phyloP scores from a whole-genome alignment of 768 basidiomycete species.

The Leucogyrophana mollusca region DNA sequence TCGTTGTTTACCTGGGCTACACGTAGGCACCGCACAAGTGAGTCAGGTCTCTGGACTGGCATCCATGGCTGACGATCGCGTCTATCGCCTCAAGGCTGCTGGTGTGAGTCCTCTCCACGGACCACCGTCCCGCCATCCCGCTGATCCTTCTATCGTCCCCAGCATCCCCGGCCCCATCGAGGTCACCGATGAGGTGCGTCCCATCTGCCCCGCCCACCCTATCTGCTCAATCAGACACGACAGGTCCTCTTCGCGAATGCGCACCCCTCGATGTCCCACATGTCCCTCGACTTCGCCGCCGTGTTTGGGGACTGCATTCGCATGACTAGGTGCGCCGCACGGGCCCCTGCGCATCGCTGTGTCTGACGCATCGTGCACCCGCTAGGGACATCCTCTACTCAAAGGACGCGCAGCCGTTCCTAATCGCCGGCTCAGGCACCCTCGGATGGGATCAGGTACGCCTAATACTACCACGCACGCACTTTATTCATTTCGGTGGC shows the following conservation, averaged over 20 bases:
- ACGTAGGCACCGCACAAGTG: conserved; percentile 25
- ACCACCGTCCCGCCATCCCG: conserved; percentile 1
- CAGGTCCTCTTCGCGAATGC: conserved; percentile 93
- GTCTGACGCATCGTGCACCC: conserved; percentile 1
- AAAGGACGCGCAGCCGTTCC: conserved; percentile 79
- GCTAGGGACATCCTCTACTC: conserved; percentile 75
- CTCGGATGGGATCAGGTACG: conserved; percentile 93
- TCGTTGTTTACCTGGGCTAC: not conserved
- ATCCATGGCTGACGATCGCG: not conserved
- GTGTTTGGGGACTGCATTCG: conserved; percentile 88
- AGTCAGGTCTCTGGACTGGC: conserved; percentile 13
- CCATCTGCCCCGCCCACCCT: not conserved
- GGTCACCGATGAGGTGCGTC: conserved; percentile 55
- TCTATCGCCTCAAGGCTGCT: conserved; percentile 37
- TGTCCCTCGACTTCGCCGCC: conserved; percentile 83
- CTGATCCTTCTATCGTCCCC: conserved; percentile 8
- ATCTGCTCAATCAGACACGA: conserved; percentile 1
- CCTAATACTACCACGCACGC: conserved; percentile 1
- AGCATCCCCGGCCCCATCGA: conserved; percentile 69
- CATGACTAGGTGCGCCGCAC: conserved; percentile 61
- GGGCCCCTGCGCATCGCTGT: not conserved
- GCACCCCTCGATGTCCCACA: conserved; percentile 85
- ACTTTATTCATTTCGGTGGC: conserved; percentile 1
- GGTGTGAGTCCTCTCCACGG: conserved; percentile 35
- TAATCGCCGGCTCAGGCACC: conserved; percentile 93